Evolutionary conservation across 2,329 filamentous ascomycete species (phyloP).

Genomic region (Fusarium bactridioides): DNA sequence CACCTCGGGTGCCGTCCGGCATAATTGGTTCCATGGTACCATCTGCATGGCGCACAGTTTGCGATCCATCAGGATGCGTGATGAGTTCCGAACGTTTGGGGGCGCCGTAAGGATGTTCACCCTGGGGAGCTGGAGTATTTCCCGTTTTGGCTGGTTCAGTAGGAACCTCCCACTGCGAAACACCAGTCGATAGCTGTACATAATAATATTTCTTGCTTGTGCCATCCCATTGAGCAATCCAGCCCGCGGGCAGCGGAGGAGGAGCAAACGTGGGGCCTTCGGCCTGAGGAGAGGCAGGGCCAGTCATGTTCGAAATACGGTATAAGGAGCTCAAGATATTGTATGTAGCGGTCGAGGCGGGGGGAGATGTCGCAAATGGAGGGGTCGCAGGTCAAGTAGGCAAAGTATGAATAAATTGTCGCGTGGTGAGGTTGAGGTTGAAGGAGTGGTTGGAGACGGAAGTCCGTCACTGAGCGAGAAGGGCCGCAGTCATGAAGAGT

Average conservation of each 20-base stretch:
- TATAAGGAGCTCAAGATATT: not conserved
- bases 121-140: slow-evolving; percentile 62
- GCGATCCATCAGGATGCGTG: slow-evolving; percentile 68
- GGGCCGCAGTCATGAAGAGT: slow-evolving; percentile 39
- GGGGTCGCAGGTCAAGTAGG: not conserved
- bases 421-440: slow-evolving; percentile 1
- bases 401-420: slow-evolving; percentile 10
- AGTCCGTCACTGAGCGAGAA: slow-evolving; percentile 39
- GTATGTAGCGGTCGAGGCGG: slow-evolving; percentile 23
- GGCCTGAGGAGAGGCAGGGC: slow-evolving; percentile 64
- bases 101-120: slow-evolving; percentile 70
- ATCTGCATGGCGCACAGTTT: slow-evolving; percentile 68
- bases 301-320: slow-evolving; percentile 55
- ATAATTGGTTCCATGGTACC: slow-evolving; percentile 67
- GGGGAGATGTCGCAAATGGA: slow-evolving; percentile 22
- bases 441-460: slow-evolving; percentile 30
- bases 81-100: slow-evolving; percentile 64
- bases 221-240: slow-evolving; percentile 76
- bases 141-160: slow-evolving; percentile 69
- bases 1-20: slow-evolving; percentile 59
- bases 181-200: slow-evolving; percentile 75
- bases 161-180: slow-evolving; percentile 78
- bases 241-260: slow-evolving; percentile 68
- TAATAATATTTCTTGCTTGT: slow-evolving; percentile 72
- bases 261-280: slow-evolving; percentile 68